phyloP scores from a whole-genome alignment of 202 grass and related monocot genomes.

The Digitaria exilis region DNA sequence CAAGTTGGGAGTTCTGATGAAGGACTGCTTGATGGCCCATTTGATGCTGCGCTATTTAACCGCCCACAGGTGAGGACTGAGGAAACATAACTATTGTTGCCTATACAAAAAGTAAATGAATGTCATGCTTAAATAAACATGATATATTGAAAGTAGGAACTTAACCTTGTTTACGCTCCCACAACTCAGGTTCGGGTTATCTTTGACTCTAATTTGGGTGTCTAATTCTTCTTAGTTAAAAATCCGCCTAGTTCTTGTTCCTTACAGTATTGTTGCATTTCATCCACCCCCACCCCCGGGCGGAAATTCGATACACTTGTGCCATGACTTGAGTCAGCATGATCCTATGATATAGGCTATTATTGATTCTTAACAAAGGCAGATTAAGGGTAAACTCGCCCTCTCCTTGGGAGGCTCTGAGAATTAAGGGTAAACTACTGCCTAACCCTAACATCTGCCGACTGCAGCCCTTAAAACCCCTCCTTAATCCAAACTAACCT shows the following conservation, averaged over 20 bases:
- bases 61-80: conserved; percentile 90
- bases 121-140: conserved; percentile 23
- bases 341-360: no score
- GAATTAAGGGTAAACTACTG: no score
- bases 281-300: no score
- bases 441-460: no score
- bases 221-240: not conserved
- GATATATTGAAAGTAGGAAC: not conserved
- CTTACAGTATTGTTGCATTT: not conserved
- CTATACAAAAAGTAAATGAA: conserved; percentile 28
- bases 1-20: conserved; percentile 93
- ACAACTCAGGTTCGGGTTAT: not conserved
- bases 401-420: no score
- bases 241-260: not conserved
- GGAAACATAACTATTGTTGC: conserved; percentile 37
- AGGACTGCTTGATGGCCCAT: conserved; percentile 88
- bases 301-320: no score
- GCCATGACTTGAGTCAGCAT: not conserved
- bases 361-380: no score
- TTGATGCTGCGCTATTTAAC: conserved; percentile 85
- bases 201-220: not conserved
- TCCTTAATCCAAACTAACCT: no score
- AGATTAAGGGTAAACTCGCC: no score
- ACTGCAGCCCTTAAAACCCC: no score
- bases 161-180: not conserved